Evolutionary conservation across 352 stramenopile species (phyloP).

Genomic region (Globisporangium polare): DNA sequence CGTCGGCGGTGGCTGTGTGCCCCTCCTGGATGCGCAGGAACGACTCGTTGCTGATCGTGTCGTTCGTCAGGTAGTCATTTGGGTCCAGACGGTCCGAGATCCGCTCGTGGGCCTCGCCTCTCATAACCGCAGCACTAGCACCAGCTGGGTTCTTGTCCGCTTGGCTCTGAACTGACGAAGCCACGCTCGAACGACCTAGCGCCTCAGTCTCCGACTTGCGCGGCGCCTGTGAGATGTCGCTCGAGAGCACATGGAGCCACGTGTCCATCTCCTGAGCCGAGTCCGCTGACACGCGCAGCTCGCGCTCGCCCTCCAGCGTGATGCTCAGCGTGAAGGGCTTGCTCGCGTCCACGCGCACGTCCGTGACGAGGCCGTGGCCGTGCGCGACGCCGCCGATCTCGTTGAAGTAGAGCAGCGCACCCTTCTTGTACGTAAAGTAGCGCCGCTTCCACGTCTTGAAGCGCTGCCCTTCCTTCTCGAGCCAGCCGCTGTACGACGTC

Average conservation of each 20-base stretch:
- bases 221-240: neutral
- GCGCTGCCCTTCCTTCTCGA: constrained; percentile 69
- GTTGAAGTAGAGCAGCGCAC: constrained; percentile 68
- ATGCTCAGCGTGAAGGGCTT: constrained; percentile 55
- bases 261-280: constrained; percentile 33
- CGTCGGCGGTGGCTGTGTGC: constrained; percentile 8
- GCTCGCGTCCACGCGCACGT: constrained; percentile 35
- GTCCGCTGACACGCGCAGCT: constrained; percentile 31
- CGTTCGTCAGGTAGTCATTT: constrained; percentile 60
- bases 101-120: constrained; percentile 16
- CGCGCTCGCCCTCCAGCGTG: constrained; percentile 25
- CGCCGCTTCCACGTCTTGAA: constrained; percentile 80
- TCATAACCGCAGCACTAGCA: constrained; percentile 17
- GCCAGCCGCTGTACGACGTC: constrained; percentile 50
- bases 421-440: constrained; percentile 72
- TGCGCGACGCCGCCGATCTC: constrained; percentile 53
- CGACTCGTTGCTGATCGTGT: constrained; percentile 74
- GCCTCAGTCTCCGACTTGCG: constrained; percentile 7
- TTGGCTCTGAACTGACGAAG: constrained; percentile 21
- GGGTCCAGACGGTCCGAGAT: constrained; percentile 36
- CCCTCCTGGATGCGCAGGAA: constrained; percentile 42
- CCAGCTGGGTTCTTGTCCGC: constrained; percentile 20
- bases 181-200: constrained; percentile 15
- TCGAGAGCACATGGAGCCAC: constrained; percentile 43
- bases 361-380: constrained; percentile 52